Evolutionary conservation across 257 asterid genomes (phyloP).

Genomic region (Gynochthodes officinalis): DNA sequence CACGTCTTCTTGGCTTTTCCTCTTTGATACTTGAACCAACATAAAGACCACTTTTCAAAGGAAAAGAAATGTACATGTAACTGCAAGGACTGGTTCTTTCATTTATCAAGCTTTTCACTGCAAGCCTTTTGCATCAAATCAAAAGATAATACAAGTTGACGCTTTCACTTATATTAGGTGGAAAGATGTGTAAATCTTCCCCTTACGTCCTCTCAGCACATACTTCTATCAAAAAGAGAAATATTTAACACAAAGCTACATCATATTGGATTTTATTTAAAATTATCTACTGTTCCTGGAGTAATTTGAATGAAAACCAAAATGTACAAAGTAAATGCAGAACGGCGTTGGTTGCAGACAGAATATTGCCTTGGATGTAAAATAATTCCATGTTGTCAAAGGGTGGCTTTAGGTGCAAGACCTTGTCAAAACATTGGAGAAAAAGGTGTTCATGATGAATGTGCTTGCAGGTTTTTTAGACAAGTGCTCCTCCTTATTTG

Average conservation of each 20-base stretch:
- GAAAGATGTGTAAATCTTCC: too few species aligned
- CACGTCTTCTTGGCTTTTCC: not conserved
- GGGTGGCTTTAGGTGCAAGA: too few species aligned
- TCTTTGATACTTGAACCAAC: not conserved
- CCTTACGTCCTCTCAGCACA: too few species aligned
- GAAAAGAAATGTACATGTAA: too few species aligned
- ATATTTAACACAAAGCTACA: not conserved
- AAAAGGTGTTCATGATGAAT: not conserved
- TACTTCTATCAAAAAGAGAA: not conserved
- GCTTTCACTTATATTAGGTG: too few species aligned
- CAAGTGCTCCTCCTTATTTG: conserved; percentile 64
- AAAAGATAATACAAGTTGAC: too few species aligned
- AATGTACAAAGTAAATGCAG: too few species aligned
- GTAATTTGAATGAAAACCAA: not conserved
- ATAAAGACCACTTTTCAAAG: too few species aligned
- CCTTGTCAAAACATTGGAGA: not conserved
- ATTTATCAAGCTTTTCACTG: too few species aligned
- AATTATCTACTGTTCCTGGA: not conserved
- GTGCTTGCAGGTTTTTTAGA: conserved; percentile 49
- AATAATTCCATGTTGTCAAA: too few species aligned
- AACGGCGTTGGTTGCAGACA: not conserved
- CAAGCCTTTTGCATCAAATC: too few species aligned
- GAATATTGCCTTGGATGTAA: not conserved
- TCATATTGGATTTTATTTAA: not conserved
- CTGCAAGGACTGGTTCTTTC: too few species aligned